A percentile compares a stretch with the other conserved stretches of the same genome.
Evolutionary conservation across 257 asterid genomes (phyloP).

Genomic region (Asclepias syriaca): DNA sequence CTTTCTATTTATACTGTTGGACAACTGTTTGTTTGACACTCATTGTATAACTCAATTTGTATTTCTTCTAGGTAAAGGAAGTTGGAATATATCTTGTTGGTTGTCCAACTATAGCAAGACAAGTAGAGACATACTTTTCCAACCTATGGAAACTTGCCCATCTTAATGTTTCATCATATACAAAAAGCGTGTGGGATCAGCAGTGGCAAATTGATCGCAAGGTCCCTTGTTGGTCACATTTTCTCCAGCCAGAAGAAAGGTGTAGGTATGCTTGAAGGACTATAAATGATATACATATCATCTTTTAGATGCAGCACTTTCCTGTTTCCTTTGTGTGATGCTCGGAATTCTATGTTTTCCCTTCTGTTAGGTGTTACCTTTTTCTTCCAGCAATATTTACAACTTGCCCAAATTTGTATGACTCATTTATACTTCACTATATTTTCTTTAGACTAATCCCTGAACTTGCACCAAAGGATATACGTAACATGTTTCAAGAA

Average conservation of each 20-base stretch:
- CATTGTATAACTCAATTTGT: constrained; percentile 8
- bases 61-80: constrained; percentile 65
- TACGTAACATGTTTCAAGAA: background rate
- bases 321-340: background rate
- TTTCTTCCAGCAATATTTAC: too few species aligned
- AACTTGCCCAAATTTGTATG: background rate
- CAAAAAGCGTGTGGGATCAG: constrained; percentile 48
- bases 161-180: constrained; percentile 52
- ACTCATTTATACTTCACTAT: background rate
- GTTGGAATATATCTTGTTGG: constrained; percentile 68
- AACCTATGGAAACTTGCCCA: constrained; percentile 81
- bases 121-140: constrained; percentile 49
- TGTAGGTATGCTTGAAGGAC: constrained; percentile 52
- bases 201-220: constrained; percentile 69
- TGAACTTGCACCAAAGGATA: background rate
- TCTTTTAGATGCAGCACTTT: background rate
- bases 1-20: background rate
- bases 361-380: too few species aligned
- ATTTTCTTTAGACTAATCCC: background rate
- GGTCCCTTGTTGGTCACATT: constrained; percentile 88
- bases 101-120: constrained; percentile 56
- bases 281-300: background rate
- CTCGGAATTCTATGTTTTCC: too few species aligned
- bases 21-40: constrained; percentile 1
- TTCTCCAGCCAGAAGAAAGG: constrained; percentile 42